phyloP scores from a whole-genome alignment of 2,329 filamentous ascomycete species.

The Trichoderma afroharzianum region DNA sequence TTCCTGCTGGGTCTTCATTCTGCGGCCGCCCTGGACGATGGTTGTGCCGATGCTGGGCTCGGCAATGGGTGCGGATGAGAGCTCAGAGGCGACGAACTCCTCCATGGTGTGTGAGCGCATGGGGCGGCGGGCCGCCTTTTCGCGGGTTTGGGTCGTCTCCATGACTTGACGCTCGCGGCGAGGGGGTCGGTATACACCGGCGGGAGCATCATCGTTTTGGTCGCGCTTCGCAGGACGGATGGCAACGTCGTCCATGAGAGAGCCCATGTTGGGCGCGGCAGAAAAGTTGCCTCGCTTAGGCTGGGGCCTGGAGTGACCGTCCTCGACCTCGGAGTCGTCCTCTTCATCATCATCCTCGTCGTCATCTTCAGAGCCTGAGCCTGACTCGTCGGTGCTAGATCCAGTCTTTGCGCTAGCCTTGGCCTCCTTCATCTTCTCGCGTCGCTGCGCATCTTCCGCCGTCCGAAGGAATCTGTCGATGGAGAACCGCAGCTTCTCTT shows the following conservation, averaged over 20 bases:
- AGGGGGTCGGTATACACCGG: conserved; percentile 84
- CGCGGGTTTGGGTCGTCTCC: conserved; percentile 62
- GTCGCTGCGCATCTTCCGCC: conserved; percentile 66
- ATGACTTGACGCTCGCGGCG: conserved; percentile 83
- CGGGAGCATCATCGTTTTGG: conserved; percentile 33
- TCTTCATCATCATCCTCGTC: conserved; percentile 40
- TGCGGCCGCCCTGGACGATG: conserved; percentile 73
- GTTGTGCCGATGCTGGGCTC: conserved; percentile 91
- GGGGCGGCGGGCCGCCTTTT: conserved; percentile 58
- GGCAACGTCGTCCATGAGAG: conserved; percentile 33
- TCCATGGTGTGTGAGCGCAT: conserved; percentile 82
- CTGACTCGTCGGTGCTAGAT: conserved; percentile 23
- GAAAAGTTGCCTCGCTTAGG: conserved; percentile 27
- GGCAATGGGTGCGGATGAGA: conserved; percentile 75
- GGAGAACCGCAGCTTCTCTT: conserved; percentile 88
- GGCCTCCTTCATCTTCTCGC: conserved; percentile 35
- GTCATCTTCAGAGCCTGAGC: conserved; percentile 31
- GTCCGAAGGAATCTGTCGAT: conserved; percentile 91
- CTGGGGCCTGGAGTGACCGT: conserved; percentile 13
- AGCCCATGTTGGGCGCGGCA: conserved; percentile 33
- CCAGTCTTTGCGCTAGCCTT: conserved; percentile 26
- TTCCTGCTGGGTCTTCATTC: conserved; percentile 72
- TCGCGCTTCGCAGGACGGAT: conserved; percentile 27
- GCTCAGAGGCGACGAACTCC: conserved; percentile 83
- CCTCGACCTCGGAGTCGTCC: conserved; percentile 31